A percentile compares a stretch with the other conserved stretches of the same genome.
Conservation (phyloP, 2,329 filamentous ascomycete species). For the Penicillium frequentans region DNA sequence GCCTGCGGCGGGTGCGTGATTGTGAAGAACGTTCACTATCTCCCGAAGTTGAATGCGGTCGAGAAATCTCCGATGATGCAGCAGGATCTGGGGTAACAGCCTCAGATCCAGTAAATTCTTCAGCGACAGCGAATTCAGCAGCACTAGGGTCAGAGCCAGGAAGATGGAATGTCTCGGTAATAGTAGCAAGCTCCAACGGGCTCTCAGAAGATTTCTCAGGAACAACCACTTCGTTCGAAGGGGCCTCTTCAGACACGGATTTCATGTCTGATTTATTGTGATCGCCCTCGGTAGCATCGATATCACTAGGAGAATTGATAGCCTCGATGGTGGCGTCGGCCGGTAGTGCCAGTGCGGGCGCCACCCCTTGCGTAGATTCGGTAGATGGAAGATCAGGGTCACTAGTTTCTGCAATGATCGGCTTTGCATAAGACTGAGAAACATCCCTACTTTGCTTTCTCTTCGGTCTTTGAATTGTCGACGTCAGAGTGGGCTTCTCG, state of each 20-base stretch:
- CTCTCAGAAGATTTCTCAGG: neutral
- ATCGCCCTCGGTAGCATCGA: slow-evolving; percentile 12
- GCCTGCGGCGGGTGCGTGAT: slow-evolving; percentile 28
- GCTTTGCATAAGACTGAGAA: slow-evolving; percentile 20
- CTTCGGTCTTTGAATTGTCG: slow-evolving; percentile 30
- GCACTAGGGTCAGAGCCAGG: neutral
- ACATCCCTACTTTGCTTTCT: slow-evolving; percentile 29
- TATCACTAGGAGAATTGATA: slow-evolving; percentile 18
- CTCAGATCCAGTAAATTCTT: neutral
- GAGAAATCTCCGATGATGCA: slow-evolving; percentile 12
- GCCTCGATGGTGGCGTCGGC: slow-evolving; percentile 18
- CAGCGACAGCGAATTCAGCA: neutral
- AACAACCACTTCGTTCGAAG: neutral
- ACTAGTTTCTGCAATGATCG: slow-evolving; percentile 25
- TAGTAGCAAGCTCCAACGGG: neutral
- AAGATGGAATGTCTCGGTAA: neutral
- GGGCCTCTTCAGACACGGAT: slow-evolving; percentile 3
- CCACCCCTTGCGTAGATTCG: slow-evolving; percentile 28
- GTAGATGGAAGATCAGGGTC: slow-evolving; percentile 9
- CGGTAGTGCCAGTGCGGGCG: slow-evolving; percentile 12
- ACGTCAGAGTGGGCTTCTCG: slow-evolving; percentile 29
- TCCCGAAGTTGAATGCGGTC: slow-evolving; percentile 29
- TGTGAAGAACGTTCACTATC: slow-evolving; percentile 29
- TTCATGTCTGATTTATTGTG: slow-evolving; percentile 16
- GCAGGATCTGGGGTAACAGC: neutral